phyloP scores from a whole-genome alignment of 768 basidiomycete species.

The Gyrodon lividus region DNA sequence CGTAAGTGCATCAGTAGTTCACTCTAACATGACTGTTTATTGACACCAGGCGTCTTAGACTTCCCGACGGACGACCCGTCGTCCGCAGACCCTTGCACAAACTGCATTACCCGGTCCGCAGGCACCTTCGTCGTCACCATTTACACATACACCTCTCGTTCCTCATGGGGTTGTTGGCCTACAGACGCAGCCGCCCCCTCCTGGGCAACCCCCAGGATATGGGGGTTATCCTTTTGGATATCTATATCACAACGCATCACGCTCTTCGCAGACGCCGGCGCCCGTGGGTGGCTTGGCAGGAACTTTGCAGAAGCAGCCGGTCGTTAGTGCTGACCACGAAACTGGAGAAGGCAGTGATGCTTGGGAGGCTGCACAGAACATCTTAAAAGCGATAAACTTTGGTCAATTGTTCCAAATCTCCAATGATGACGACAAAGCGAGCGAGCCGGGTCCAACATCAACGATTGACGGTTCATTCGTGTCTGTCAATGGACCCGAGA shows the following conservation, averaged over 20 bases:
- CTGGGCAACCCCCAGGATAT: constrained; percentile 34
- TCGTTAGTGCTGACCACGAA: constrained; percentile 26
- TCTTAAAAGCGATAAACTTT: constrained; percentile 76
- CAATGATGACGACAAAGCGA: constrained; percentile 22
- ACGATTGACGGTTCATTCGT: not conserved
- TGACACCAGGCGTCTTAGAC: constrained; percentile 45
- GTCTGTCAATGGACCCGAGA: constrained; percentile 2
- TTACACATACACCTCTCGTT: constrained; percentile 54
- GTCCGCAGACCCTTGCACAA: constrained; percentile 58
- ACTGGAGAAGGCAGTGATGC: constrained; percentile 53
- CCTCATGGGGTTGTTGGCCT: constrained; percentile 32
- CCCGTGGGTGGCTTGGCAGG: constrained; percentile 2
- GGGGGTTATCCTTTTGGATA: constrained; percentile 41
- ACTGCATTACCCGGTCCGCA: constrained; percentile 30
- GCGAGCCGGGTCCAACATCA: constrained; percentile 10
- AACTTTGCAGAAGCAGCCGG: constrained; percentile 14
- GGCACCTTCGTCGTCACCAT: constrained; percentile 45
- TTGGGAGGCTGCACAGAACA: constrained; percentile 77
- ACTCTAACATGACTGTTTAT: not conserved
- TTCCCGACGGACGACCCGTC: constrained; percentile 72
- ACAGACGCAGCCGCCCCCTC: constrained; percentile 35
- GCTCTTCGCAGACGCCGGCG: not conserved
- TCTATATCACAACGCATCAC: constrained; percentile 24
- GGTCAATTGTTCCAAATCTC: constrained; percentile 47
- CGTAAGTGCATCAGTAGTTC: constrained; percentile 43